Percentiles rank a stretch among this genome's conserved stretches.
These are phyloP conservation scores for Anethum foeniculum DNA, from an alignment of 140 eudicot species.

Conservation along the genomic window DNA sequence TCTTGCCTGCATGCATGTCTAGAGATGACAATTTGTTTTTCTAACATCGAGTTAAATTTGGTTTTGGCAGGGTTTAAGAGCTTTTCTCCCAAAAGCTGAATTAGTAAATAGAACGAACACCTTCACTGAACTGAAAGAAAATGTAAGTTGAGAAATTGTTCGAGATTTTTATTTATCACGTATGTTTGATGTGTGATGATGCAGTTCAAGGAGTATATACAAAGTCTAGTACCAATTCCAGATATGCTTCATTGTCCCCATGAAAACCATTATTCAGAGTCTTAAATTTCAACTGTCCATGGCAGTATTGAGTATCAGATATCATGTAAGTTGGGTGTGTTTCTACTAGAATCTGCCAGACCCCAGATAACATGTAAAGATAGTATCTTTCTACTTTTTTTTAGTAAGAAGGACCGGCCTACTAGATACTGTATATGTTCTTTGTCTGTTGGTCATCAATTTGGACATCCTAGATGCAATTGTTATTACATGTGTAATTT, in stretches of 20 bases:
- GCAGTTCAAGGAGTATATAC: background rate
- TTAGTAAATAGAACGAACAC: background rate
- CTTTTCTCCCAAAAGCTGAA: constrained; percentile 13
- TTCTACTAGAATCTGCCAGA: background rate
- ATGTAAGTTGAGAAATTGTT: constrained; percentile 4
- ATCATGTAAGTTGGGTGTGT: background rate
- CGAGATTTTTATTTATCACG: background rate
- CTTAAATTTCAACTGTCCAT: background rate
- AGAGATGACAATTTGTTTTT: background rate
- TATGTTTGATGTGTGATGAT: background rate
- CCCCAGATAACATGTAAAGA: background rate
- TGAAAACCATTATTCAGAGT: background rate
- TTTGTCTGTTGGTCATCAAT: background rate
- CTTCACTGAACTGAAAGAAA: constrained; percentile 9
- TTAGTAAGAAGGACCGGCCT: background rate
- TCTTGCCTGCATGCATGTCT: background rate
- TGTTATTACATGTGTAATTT: background rate
- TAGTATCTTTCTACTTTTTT: background rate
- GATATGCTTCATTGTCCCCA: background rate
- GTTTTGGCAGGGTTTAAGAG: constrained; percentile 13
- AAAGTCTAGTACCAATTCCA: background rate
- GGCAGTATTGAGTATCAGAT: background rate
- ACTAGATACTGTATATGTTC: background rate
- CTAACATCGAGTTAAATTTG: background rate
- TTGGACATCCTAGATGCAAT: background rate